Conservation (phyloP, 2,329 filamentous ascomycete genomes). For the Bipolaris zeicola region DNA sequence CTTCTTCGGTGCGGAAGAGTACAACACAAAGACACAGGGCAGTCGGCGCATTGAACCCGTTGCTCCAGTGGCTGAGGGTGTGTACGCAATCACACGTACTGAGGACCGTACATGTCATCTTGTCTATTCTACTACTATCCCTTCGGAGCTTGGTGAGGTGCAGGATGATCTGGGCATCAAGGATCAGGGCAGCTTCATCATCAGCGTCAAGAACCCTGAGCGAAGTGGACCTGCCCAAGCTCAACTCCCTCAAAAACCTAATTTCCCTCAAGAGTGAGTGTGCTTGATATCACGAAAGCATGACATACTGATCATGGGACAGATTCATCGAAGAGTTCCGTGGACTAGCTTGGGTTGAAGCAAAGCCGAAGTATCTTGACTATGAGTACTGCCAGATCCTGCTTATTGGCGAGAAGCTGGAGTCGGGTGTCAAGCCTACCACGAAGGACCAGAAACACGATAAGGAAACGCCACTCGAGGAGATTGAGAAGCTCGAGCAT, state of each 20-base stretch:
- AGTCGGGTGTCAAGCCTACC: slow-evolving; percentile 63
- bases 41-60: slow-evolving; percentile 71
- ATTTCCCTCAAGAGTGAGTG: slow-evolving; percentile 72
- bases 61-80: slow-evolving; percentile 79
- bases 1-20: slow-evolving; percentile 70
- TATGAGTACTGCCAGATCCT: slow-evolving; percentile 78
- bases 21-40: slow-evolving; percentile 77
- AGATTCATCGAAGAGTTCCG: slow-evolving; percentile 75
- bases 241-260: slow-evolving; percentile 66
- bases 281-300: accelerated
- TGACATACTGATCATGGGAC: slow-evolving; percentile 11
- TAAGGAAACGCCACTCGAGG: slow-evolving; percentile 70
- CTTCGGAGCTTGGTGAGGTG: slow-evolving; percentile 69
- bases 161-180: slow-evolving; percentile 76
- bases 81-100: slow-evolving; percentile 79
- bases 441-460: slow-evolving; percentile 61
- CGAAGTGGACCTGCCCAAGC: slow-evolving; percentile 68
- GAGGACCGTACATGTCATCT: slow-evolving; percentile 72
- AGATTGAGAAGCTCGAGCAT: slow-evolving; percentile 74
- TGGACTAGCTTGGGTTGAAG: slow-evolving; percentile 73
- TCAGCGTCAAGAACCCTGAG: slow-evolving; percentile 81
- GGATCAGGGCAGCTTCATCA: slow-evolving; percentile 74
- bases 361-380: slow-evolving; percentile 74
- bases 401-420: slow-evolving; percentile 72
- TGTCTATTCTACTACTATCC: slow-evolving; percentile 78